Base-by-base conservation (phyloP, 768 basidiomycete species). In the Trametopsis cervina region DNA sequence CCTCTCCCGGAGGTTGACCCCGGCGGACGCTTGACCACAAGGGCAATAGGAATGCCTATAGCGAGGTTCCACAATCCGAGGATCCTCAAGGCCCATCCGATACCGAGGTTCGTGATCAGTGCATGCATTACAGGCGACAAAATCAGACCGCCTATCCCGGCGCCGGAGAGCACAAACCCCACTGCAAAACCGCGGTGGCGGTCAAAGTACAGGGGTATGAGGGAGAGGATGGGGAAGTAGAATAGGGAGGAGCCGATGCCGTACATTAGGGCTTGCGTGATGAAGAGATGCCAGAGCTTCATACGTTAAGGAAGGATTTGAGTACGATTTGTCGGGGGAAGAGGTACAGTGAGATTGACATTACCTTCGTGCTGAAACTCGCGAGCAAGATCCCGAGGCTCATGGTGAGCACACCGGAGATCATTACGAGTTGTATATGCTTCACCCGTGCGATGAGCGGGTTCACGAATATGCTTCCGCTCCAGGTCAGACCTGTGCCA, bases 401-500 rank as follows among this genome's bases (percentile, higher is more conserved):
- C 70, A 73, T 73, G 18, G 71, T 48, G 18, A 65, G 52, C 1
- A 65, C 64, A 2, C 71, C 72, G 23, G 55, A 21, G 24, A 71
- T 46, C 1, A 68, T 69, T 46, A 74, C 63, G 25, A 66, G 49
- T 40, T 62, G 61, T 9, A 70, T 50, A 50, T 66, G 59, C 37
- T 64, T 56, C 5, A 63, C 42, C 5, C 64, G 60, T 7, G 67
- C 60, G 13, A 73, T 65, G 40, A 73, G 53, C 3, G 68, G 65
- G 36, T 69, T 70, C 26, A 72, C 71, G 47, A 69, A 68, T 43
- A 74, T 68, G 42, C 69, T 64, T 17, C 72, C 72, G 48, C 71
- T 70, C 72, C 72, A 74, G 0, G 71, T 72, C 21, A 74, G 58
- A 2, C 73, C 70, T 23, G 67, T 65, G 1, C 69, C 73, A 17